phyloP scores from a whole-genome alignment of 2,329 filamentous ascomycete genomes.

The Calonectria pteridis region DNA sequence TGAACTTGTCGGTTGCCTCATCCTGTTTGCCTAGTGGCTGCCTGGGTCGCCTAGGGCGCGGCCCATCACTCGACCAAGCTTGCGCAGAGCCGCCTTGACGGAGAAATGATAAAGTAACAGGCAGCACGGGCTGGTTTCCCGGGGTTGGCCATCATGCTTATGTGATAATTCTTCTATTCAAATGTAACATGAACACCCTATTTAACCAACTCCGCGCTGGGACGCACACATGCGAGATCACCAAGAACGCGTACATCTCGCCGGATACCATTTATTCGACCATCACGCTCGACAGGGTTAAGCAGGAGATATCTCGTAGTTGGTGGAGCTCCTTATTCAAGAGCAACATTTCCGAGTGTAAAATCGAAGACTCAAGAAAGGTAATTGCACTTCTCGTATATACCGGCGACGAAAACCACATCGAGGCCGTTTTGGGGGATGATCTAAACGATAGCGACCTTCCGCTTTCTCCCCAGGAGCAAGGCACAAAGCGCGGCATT shows the following conservation, averaged over 20 bases:
- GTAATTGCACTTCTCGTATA: background rate
- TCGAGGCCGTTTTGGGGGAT: background rate
- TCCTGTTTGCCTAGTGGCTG: background rate
- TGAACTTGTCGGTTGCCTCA: background rate
- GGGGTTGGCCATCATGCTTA: rapidly evolving
- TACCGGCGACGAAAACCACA: background rate
- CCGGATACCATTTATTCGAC: background rate
- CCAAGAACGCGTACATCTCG: background rate
- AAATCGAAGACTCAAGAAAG: background rate
- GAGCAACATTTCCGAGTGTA: background rate
- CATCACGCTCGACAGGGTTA: background rate
- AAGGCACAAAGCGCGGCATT: background rate
- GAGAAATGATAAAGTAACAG: background rate
- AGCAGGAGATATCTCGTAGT: background rate
- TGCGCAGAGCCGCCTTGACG: background rate
- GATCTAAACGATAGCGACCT: background rate
- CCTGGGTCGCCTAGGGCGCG: background rate
- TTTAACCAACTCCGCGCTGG: background rate
- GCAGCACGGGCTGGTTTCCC: background rate
- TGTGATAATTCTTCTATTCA: background rate
- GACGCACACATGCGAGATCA: background rate
- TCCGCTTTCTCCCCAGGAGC: background rate
- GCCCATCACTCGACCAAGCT: background rate
- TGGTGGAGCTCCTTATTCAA: background rate
- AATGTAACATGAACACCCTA: background rate